Conservation (phyloP, 768 basidiomycete genomes). For the Hygrophoropsis aurantiaca region DNA sequence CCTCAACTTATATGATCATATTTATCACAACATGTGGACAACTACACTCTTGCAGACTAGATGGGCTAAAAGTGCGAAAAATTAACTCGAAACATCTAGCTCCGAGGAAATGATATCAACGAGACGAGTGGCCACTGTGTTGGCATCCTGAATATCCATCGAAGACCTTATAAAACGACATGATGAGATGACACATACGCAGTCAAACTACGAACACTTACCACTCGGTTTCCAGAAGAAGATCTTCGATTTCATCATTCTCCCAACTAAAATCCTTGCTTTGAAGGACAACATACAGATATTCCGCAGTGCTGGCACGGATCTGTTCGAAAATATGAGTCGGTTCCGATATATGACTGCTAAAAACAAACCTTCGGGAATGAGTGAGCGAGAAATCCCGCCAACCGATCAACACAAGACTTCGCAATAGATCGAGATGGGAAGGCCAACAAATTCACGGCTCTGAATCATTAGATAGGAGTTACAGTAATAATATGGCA, state of each 20-base stretch:
- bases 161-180: slow-evolving; percentile 46
- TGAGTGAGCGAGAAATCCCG: slow-evolving; percentile 69
- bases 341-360: slow-evolving; percentile 9
- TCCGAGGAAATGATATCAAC: slow-evolving; percentile 36
- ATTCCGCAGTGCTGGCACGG: slow-evolving; percentile 78
- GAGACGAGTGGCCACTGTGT: slow-evolving; percentile 42
- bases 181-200: slow-evolving; percentile 23
- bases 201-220: slow-evolving; percentile 31
- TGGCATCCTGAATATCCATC: slow-evolving; percentile 35
- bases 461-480: slow-evolving; percentile 46
- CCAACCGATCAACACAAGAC: slow-evolving; percentile 45
- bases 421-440: slow-evolving; percentile 43
- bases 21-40: not conserved
- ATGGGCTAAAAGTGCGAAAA: too few species aligned
- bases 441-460: slow-evolving; percentile 62
- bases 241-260: slow-evolving; percentile 63
- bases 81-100: slow-evolving; percentile 15
- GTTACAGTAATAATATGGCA: too few species aligned
- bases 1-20: not conserved
- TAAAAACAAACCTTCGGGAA: slow-evolving; percentile 69
- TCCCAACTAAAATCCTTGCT: slow-evolving; percentile 65
- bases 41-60: slow-evolving; percentile 20
- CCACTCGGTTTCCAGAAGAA: slow-evolving; percentile 84
- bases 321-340: slow-evolving; percentile 46
- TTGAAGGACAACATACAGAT: slow-evolving; percentile 76